Evolutionary conservation across 805 yeast species (phyloP), one percentile per base, ranked within the genome.

Genomic region (Kregervanrija pseudodelftensis): DNA sequence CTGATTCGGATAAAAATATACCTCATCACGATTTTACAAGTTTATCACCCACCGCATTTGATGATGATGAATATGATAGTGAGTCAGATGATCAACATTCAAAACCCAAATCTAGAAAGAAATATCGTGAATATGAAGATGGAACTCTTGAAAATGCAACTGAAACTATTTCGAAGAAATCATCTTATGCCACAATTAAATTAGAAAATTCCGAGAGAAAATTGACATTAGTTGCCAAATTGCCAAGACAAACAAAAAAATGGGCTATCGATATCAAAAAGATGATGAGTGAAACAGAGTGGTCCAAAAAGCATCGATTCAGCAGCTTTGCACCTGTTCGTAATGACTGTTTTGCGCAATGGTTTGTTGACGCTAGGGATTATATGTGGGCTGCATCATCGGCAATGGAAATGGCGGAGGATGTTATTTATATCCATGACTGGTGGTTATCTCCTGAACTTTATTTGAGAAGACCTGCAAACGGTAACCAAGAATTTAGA

Each of bases 381-480:
- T 86, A 93, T 62, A 84, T 88, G 68, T 93, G 98, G 97, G 95
- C 97, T 1, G 80, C 89, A 2, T 85, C 95, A 30, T 80, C 89
- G 10, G 99, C 98, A 0, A 69, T 93, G 44, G 88, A 85, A 53
- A 82, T 86, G 85, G 98, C 99, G 0, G 80, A 81, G 52, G 98
- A 93, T 68, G 91, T 85, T 1, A 83, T 93, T 32, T 93, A 82
- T 60, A 88, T 93, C 41, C 97, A 93, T 58, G 99, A 91, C 58
- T 93, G 99, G 99, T 93, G 99, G 99, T 70, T 93, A 22, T 77
- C 91, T 4, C 99, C 99, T 0, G 99, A 93, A 62, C 61, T 93
- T 3, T 95, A 93, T 56, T 69, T 93, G 66, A 76, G 99, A 50
- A 72, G 99, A 41, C 99, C 99, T 0, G 91, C 95, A 0, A 83